Conservation (phyloP, 805 yeast genomes). For the Candida pini region DNA sequence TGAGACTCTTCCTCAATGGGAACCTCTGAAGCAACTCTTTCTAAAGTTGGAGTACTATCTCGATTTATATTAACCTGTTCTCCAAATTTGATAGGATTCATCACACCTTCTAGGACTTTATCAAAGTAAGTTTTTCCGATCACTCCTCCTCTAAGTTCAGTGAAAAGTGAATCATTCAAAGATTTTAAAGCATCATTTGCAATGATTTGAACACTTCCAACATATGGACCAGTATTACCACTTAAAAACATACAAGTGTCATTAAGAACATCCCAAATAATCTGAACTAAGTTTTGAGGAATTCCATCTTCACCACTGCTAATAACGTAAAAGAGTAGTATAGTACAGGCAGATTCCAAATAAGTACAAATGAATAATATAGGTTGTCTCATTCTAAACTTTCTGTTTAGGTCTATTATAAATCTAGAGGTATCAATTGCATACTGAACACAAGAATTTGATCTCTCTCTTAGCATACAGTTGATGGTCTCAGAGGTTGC, state of each 20-base stretch:
- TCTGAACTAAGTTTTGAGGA: constrained; percentile 11
- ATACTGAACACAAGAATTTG: constrained; percentile 14
- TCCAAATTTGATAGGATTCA: no score
- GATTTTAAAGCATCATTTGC: constrained; percentile 20
- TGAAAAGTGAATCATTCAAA: constrained; percentile 6
- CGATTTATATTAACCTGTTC: no score
- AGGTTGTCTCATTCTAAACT: constrained; percentile 16
- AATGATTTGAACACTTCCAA: constrained; percentile 15
- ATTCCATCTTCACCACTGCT: constrained; percentile 10
- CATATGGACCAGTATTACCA: constrained; percentile 17
- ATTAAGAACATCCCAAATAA: constrained; percentile 17
- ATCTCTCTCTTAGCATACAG: constrained; percentile 7
- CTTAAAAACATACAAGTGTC: constrained; percentile 16
- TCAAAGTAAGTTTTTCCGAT: constrained; percentile 9
- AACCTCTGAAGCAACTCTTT: no score
- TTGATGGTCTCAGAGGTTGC: constrained; percentile 8
- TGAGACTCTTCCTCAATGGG: no score
- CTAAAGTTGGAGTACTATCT: no score
- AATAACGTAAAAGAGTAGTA: constrained; percentile 15
- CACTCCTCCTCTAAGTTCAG: constrained; percentile 1
- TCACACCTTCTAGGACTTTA: constrained; percentile 5
- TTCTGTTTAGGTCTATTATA: constrained; percentile 15
- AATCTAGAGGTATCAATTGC: constrained; percentile 17
- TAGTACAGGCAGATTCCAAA: constrained; percentile 18
- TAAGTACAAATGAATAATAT: constrained; percentile 19